These are phyloP conservation scores for Cryphonectria carpinicola DNA, from an alignment of 2,329 filamentous ascomycete genomes.

Conservation along the genomic window DNA sequence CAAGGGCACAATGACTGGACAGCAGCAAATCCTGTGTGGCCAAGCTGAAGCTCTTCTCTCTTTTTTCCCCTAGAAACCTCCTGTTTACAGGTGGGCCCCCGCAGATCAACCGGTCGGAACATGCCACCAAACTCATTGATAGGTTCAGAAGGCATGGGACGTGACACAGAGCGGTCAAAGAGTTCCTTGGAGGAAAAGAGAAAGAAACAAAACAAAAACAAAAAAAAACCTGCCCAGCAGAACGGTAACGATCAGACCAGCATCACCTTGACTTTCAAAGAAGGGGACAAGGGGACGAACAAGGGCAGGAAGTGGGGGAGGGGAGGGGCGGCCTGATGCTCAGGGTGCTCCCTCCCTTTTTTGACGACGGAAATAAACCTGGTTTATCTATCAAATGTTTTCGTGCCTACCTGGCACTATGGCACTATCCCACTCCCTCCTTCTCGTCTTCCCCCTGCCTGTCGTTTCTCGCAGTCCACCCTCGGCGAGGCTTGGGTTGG, in stretches of 20 bases:
- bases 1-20: conserved; percentile 2
- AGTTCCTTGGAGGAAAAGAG: not conserved
- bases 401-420: conserved; percentile 3
- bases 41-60: not conserved
- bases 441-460: conserved; percentile 3
- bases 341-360: not conserved
- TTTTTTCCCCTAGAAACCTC: not conserved
- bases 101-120: not conserved
- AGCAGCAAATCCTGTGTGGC: not conserved
- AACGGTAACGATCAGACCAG: not conserved
- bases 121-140: conserved; percentile 1
- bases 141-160: not conserved
- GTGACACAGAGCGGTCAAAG: not conserved
- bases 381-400: conserved; percentile 15
- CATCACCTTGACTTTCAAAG: not conserved
- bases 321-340: not conserved
- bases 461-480: not conserved
- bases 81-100: not conserved
- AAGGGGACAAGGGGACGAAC: not conserved
- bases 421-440: not conserved
- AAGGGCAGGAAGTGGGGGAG: not conserved
- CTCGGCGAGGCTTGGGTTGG: conserved; percentile 14
- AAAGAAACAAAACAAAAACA: too few relatives aligned
- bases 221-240: not conserved
- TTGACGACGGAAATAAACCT: not conserved